Evolutionary conservation across 2,329 filamentous ascomycete species (phyloP), one percentile per base, ranked within the genome.

Genomic region (Fusarium siculi): DNA sequence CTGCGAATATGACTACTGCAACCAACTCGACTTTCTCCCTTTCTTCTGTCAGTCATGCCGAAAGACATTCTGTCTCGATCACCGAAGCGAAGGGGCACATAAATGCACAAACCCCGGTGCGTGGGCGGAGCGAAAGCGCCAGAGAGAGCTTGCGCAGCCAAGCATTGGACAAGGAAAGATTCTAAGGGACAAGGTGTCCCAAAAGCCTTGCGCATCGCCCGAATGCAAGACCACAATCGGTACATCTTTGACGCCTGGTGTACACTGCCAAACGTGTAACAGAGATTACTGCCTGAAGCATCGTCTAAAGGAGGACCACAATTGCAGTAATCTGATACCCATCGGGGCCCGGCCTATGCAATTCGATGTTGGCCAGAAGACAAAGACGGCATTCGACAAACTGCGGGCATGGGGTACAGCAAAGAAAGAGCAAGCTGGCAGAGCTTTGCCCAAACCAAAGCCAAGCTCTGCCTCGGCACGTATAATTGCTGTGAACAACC

Each of bases 1-100:
- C 86, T 99, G 96, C 88, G 91, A 98, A 82, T 92, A 93, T 83
- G 87, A 92, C 74, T 97, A 94, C 87, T 99, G 96, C 87, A 93
- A 95, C 81, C 93, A 96, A 80, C 93, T 98, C 68, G 96, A 98
- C 84, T 98, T 99, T 82, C 90, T 99, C 9, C 96, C 96, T 8
- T 98, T 98, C 83, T 89, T 91, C 79, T 99, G 96, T 85, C 93
- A 97, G 81, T 96, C 93, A 76, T 99, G 96, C 84, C 89, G 82
- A 73, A 89, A 90, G 66, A 96, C 93, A 21, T 99, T 91, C 85
- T 99, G 97, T 82, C 92, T 97, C 74, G 96, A 98, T 80, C 96
- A 99, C 86, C 93, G 96, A 62, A 92, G 91, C 78, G 96, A 98
- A 85, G 89, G 90, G 25, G 85, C 93, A 0, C 97, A 99, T 84